Evolutionary conservation across 768 basidiomycete species (phyloP).

Genomic region (Tubosaeta sp.): DNA sequence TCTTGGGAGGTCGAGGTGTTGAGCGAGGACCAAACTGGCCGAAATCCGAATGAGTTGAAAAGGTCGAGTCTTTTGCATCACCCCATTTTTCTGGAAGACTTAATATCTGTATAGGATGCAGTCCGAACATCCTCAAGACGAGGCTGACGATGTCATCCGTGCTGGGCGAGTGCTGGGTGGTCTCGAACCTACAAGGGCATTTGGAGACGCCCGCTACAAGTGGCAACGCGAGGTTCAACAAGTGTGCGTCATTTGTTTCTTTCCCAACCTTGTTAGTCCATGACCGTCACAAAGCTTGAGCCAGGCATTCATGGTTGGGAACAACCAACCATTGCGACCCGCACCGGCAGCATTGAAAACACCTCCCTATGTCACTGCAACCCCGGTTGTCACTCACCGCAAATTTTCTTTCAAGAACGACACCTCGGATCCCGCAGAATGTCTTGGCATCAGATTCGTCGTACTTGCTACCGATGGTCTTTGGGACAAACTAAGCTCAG

Average conservation of each 20-base stretch:
- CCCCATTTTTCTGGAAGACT: background rate
- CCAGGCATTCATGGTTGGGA: constrained; percentile 64
- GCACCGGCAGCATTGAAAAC: constrained; percentile 68
- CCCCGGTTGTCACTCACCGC: constrained; percentile 77
- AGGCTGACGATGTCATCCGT: constrained; percentile 67
- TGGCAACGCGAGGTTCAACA: constrained; percentile 74
- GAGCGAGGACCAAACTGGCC: constrained; percentile 93
- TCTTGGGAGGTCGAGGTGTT: constrained; percentile 92
- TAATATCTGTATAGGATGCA: constrained; percentile 49
- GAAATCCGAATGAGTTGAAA: constrained; percentile 78
- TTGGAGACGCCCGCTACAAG: constrained; percentile 89
- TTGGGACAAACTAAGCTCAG: constrained; percentile 72
- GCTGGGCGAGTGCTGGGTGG: constrained; percentile 84
- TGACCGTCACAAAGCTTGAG: constrained; percentile 40
- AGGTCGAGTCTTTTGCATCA: constrained; percentile 47
- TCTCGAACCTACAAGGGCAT: constrained; percentile 81
- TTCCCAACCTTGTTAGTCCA: background rate
- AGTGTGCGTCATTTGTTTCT: constrained; percentile 41
- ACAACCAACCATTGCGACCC: constrained; percentile 52
- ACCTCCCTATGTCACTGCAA: constrained; percentile 88
- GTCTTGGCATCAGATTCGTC: constrained; percentile 54
- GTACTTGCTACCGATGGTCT: constrained; percentile 88
- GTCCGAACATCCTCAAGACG: constrained; percentile 77
- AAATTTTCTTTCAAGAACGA: constrained; percentile 51
- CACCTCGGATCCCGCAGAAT: constrained; percentile 18